Base-by-base conservation (phyloP, 805 yeast species). In the Candida saitoana region DNA sequence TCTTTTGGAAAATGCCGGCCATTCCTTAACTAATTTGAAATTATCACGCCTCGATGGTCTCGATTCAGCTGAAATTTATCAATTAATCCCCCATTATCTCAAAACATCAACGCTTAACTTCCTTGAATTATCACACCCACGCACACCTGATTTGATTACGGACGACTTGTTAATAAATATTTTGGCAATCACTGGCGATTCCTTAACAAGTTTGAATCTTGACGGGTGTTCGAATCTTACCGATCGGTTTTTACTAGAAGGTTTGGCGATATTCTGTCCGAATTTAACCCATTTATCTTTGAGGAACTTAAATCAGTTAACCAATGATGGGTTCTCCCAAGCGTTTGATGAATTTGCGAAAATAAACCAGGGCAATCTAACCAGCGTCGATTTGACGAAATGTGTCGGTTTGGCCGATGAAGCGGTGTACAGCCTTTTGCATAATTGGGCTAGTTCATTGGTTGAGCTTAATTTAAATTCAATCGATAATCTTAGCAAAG, bases 221-320 rank as follows among this genome's bases (percentile, higher is more conserved):
- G 87, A 84, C 54, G 95, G 95, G 1, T 87, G 96, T 51, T 57
- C 79, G 0, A 80, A 69, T 1, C 62, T 93, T 16, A 82, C 96
- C 0, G 96, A 89, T 54, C 68, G 65, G 1, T 73, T 82, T 43
- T 47, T 76, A 17, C 55, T 65, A 2, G 78, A 77, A 29, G 93
- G 90, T 0, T 51, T 82, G 5, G 68, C 73, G 36, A 76, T 77
- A 17, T 81, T 79, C 54, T 77, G 87, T 39, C 66, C 74, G 4
- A 71, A 65, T 12, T 57, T 90, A 37, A 75, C 81, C 29, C 67
- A 67, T 15, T 56, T 91, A 8, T 80, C 89, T 2, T 59, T 90
- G 37, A 71, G 65, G 16, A 65, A 65, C 9, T 60, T 89, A 14
- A 85, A 81, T 43, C 81, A 77, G 46, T 60, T 91, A 18, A 80